phyloP scores from a whole-genome alignment of 352 stramenopile genomes.

The Elongisporangium anandrum region DNA sequence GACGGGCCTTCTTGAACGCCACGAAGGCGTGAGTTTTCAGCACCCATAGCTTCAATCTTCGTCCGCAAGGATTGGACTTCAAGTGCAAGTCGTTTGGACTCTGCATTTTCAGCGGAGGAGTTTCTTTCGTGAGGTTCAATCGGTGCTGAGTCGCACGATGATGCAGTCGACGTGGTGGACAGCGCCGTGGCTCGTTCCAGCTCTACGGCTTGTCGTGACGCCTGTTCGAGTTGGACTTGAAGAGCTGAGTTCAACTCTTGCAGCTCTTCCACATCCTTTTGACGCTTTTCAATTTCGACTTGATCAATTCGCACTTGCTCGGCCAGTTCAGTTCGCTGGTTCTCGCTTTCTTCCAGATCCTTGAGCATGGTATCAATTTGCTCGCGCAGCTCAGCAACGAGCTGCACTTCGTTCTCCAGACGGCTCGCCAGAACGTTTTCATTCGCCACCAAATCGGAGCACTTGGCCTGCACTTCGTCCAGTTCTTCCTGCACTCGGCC shows the following conservation, averaged over 20 bases:
- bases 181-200: constrained; percentile 35
- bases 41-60: constrained; percentile 43
- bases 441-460: constrained; percentile 44
- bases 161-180: constrained; percentile 26
- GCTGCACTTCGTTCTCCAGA: constrained; percentile 41
- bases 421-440: constrained; percentile 31
- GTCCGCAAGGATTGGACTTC: constrained; percentile 58
- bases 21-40: constrained; percentile 51
- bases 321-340: constrained; percentile 30
- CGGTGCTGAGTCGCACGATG: constrained; percentile 10
- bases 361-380: constrained; percentile 37
- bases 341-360: constrained; percentile 32
- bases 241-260: constrained; percentile 44
- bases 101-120: constrained; percentile 25
- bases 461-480: constrained; percentile 35
- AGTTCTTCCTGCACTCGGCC: constrained; percentile 31
- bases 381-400: constrained; percentile 33
- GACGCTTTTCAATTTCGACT: constrained; percentile 46
- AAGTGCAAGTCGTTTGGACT: constrained; percentile 18
- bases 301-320: constrained; percentile 40
- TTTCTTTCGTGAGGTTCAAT: constrained; percentile 15
- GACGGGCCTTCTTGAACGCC: constrained; percentile 24
- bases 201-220: constrained; percentile 32
- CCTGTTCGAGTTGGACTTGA: constrained; percentile 45
- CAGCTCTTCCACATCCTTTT: constrained; percentile 48